Base-by-base conservation (phyloP, 805 yeast species). In the Starmerella riodocensis region DNA sequence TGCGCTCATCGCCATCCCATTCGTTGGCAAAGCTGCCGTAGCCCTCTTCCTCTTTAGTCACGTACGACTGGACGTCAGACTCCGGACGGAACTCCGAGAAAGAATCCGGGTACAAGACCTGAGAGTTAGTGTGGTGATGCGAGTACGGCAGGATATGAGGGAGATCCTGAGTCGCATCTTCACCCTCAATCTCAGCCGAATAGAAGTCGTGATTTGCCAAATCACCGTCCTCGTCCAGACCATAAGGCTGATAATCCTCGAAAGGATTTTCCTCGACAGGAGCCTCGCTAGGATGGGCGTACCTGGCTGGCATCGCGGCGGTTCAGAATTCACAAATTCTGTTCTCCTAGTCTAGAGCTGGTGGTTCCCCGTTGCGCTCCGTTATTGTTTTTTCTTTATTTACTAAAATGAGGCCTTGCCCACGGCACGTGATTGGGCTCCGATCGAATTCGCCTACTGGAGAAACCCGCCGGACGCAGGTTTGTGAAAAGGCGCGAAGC, bases 111-210 rank as follows among this genome's bases (percentile, higher is more conserved):
- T 25, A 38, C 12, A 46, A 51, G 6, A 39, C 28, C 36, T 48
- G 41, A 7, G 52, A 48, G 36, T 48, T 48, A 4, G 52, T 48
- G 34, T 42, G 52, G 19, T 39, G 40, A 36, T 48, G 51, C n/a
- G 36, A 14, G 32, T 47, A 43, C 29, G 52, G 46, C 29, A 47
- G 43, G 19, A 46, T 40, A 6, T 27, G 43, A 8, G 51, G 50
- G 36, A 47, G 35, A 12, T 37, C 39, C 14, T 16, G 21, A 29
- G 41, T 18, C n/a, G 32, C 22, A 27, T 36, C 36, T 18, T 27
- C 28, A 26, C 47, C 44, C 11, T 37, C 46, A 25, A 26, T 24
- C 6, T 43, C 44, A 26, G 23, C 28, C 8, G 33, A 18, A 5
- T 16, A 32, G n/a, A 33, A 23, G 23, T 41, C 42, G 39, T 37